These are phyloP conservation scores for Carex sylvatica DNA, from an alignment of 202 grass and related monocot genomes.

Conservation along the genomic window DNA sequence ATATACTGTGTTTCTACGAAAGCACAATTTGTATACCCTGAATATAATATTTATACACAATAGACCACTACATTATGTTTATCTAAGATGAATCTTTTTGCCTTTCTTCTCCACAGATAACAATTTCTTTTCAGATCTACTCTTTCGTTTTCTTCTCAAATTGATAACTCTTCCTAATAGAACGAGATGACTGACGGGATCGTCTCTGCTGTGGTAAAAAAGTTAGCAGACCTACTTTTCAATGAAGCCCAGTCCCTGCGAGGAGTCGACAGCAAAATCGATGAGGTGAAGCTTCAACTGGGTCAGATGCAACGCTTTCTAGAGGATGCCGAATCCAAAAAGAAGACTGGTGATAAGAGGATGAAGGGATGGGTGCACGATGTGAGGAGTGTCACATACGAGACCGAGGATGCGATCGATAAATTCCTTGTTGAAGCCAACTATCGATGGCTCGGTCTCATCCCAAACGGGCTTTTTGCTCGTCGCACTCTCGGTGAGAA, in stretches of 20 bases:
- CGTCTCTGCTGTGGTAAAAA: background rate
- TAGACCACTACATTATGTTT: too few relatives aligned
- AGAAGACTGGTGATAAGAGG: background rate
- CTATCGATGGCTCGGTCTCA: background rate
- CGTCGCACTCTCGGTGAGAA: background rate
- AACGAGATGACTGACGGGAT: background rate
- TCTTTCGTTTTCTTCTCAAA: too few relatives aligned
- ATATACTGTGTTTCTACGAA: too few relatives aligned
- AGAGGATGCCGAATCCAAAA: background rate
- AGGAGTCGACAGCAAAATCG: background rate
- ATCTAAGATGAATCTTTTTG: too few relatives aligned
- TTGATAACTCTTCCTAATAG: background rate
- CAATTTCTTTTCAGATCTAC: too few relatives aligned
- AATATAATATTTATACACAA: too few relatives aligned
- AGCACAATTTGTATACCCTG: too few relatives aligned
- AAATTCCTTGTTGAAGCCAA: background rate
- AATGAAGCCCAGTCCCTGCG: background rate
- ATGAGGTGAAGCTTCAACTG: background rate
- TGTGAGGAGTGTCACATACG: background rate
- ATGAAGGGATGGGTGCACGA: background rate
- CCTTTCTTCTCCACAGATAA: too few relatives aligned
- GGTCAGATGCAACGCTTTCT: background rate
- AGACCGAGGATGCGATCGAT: constrained; percentile 20
- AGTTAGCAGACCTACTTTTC: background rate
- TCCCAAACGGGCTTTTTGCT: background rate